Base-by-base conservation (phyloP, 2,329 filamentous ascomycete species). In the Diplodia seriata region DNA sequence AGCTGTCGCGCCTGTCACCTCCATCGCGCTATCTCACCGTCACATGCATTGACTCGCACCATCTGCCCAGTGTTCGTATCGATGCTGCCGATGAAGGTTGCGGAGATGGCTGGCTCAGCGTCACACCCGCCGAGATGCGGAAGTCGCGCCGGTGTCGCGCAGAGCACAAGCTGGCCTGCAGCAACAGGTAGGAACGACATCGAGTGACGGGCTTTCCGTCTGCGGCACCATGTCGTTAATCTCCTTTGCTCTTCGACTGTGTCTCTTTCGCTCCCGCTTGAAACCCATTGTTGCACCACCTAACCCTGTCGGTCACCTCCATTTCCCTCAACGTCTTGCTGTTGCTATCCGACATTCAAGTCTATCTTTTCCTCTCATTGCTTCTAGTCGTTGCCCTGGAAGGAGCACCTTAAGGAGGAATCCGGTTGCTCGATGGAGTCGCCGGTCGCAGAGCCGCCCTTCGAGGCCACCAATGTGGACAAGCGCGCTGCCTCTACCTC, bases 1-100 rank as follows among this genome's bases (percentile, higher is more conserved):
- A 23, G 23, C 57, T 29, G 40, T 36, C 57, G 31, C 57, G 31
- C 31, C 43, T 62, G 57, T 36, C 57, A 62, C 12, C 56, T 59
- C 56, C 36, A 59, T 5, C 38, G 18, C 56, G 53, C 4, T 31
- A 36, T 55, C 50, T 53, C 53, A 55, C 20, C 20, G 15, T 53
- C 26, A n/a, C 6, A n/a, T n/a, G n/a, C 8, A 9, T 47, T 9
- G 18, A 20, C n/a, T n/a, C 11, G 18, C 43, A 47, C 8, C 8
- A 20, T 47, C n/a, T 47, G 18, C 7, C 18, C n/a, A 18, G 18
- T 20, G 43, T 11, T n/a, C n/a, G 7, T 47, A 11, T 47, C n/a
- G 43, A 7, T n/a, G 5, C n/a, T 47, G 20, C 2, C 8, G n/a
- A 20, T 6, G 3, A 8, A 47, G 3, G 7, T 20, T 47, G 15